Evolutionary conservation across 129 eudicot species (phyloP).

Genomic region (Dittrichia graveolens): DNA sequence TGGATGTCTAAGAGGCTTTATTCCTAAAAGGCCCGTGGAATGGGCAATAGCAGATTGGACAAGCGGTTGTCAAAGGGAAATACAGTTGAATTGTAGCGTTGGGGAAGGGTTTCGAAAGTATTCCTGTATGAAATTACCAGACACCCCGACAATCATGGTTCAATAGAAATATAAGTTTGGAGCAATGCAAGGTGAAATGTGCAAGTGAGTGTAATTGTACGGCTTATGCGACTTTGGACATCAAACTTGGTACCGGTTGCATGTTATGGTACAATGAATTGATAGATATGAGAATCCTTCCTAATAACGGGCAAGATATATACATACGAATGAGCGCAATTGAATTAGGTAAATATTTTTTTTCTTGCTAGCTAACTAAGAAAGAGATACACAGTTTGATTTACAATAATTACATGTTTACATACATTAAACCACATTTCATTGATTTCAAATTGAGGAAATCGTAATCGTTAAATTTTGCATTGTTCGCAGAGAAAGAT

Average conservation of each 20-base stretch:
- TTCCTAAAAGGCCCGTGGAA: slow-evolving; percentile 33
- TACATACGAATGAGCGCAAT: slow-evolving; percentile 18
- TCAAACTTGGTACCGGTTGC: slow-evolving; percentile 44
- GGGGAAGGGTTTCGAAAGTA: slow-evolving; percentile 44
- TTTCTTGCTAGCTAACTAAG: not conserved
- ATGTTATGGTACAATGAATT: slow-evolving; percentile 50
- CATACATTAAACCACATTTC: not conserved
- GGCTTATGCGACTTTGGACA: slow-evolving; percentile 44
- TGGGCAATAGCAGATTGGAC: slow-evolving; percentile 50
- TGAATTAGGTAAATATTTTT: slow-evolving; percentile 36
- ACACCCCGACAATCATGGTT: slow-evolving; percentile 30
- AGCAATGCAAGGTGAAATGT: slow-evolving; percentile 43
- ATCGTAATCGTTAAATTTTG: not conserved
- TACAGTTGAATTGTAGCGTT: slow-evolving; percentile 27
- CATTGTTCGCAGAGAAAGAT: slow-evolving; percentile 11
- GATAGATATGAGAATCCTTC: slow-evolving; percentile 32
- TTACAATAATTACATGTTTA: not conserved
- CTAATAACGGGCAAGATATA: slow-evolving; percentile 18
- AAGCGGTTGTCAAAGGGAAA: slow-evolving; percentile 44
- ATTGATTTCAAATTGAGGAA: no score
- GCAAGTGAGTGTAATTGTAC: slow-evolving; percentile 47
- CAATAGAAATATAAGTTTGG: slow-evolving; percentile 26
- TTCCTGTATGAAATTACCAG: slow-evolving; percentile 41
- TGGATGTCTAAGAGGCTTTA: slow-evolving; percentile 41
- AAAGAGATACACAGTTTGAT: not conserved